Base-by-base conservation (phyloP, 495 filamentous ascomycete species). In the Aspergillus hancockii region DNA sequence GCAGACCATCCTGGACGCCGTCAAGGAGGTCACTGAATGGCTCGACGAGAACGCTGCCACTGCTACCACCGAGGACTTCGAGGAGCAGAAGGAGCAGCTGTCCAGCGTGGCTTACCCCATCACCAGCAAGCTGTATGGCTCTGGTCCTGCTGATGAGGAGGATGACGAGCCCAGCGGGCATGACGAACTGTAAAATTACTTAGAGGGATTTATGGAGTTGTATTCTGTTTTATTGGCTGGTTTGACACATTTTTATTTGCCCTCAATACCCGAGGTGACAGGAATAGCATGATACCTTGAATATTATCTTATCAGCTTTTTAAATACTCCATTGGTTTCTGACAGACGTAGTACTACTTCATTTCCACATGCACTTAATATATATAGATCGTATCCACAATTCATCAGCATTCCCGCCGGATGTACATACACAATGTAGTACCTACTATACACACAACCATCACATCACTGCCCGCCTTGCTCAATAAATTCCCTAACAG, bases 71-170 rank as follows among this genome's bases (percentile, higher is more conserved):
- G 95, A 98, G 82, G 94, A 98, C 80, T 97, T 97, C 67, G 91
- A 96, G 74, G 94, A 99, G 85, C 93, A 98, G 81, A 96, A 93
- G 84, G 93, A 99, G 88, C 96, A 97, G 83, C 86, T 99, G 63
- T 93, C 89, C 67, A 87, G 88, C 76, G 90, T 97, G 56, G 94
- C 94, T 22, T 97, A 98, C 81, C 94, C 94, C 34, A 99, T 99
- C 79, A 99, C 94, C 68, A 93, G 89, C 82, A 99, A 99, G 85
- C 80, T 96, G 53, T 96, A 98, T 79, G 81, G 86, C 70, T 85
- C 84, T 66, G 85, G 80, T 62, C 84, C 84, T 34, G 83, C 79
- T 51, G 83, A 74, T 49, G 84, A 81, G 52, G 84, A 81, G 52
- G 82, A 85, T 53, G 92, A 95, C 60, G 91, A 96, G 80, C 84